These are phyloP conservation scores for Pseudonitzschia pungens DNA, from an alignment of 108 stramenopile genomes.

Conservation along the genomic window DNA sequence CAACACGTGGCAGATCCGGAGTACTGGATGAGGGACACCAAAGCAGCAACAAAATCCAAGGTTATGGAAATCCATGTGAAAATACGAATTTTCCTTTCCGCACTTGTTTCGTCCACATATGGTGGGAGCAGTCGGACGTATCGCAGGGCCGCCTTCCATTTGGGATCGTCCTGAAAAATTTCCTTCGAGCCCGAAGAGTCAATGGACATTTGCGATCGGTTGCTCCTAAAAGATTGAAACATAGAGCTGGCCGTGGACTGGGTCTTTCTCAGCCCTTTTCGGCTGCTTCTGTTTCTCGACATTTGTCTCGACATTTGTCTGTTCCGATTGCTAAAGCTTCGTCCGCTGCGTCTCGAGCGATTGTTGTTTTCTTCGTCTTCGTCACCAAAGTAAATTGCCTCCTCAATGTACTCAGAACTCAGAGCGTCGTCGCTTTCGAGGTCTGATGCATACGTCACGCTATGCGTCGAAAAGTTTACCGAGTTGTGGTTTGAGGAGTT, in stretches of 20 bases:
- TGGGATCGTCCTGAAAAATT: constrained; percentile 27
- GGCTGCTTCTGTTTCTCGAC: background rate
- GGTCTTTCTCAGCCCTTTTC: background rate
- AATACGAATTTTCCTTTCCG: constrained; percentile 22
- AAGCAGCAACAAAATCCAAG: constrained; percentile 39
- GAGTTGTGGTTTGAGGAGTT: background rate
- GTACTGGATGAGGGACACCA: constrained; percentile 34
- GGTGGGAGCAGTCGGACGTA: constrained; percentile 28
- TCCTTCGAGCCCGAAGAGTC: background rate
- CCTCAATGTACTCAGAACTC: background rate
- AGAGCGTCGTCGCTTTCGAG: background rate
- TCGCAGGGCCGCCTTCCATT: constrained; percentile 23
- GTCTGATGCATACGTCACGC: background rate
- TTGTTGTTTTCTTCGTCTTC: background rate
- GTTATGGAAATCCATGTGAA: constrained; percentile 32
- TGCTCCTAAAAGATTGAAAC: constrained; percentile 3
- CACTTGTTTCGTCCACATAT: constrained; percentile 13
- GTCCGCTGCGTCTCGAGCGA: background rate
- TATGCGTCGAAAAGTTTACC: background rate
- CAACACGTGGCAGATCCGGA: constrained; percentile 37
- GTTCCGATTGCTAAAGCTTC: too few relatives aligned
- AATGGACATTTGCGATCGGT: constrained; percentile 15
- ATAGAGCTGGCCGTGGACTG: background rate
- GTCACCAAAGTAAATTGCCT: background rate
- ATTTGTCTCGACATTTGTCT: too few relatives aligned